Percentiles rank a stretch among this genome's conserved stretches.
phyloP scores from a whole-genome alignment of 164 flowering plant genomes.

The Santalum album region DNA sequence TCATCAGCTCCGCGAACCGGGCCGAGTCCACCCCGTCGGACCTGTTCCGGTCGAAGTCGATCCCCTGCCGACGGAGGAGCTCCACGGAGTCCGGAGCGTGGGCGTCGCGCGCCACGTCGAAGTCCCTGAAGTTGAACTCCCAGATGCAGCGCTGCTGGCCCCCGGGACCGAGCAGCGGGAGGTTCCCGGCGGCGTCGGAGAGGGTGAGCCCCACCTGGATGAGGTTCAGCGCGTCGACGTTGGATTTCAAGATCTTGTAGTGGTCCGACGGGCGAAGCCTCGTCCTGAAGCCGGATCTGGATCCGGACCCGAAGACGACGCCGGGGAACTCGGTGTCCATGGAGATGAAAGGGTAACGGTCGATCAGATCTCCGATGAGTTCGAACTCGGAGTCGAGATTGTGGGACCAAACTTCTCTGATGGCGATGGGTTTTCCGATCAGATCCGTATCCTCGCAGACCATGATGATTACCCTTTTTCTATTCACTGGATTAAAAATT shows the following conservation, averaged over 20 bases:
- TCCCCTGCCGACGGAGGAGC: constrained; percentile 41
- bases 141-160: constrained; percentile 26
- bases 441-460: neutral
- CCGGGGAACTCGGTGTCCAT: constrained; percentile 80
- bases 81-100: constrained; percentile 45
- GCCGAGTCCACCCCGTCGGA: constrained; percentile 32
- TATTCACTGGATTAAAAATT: no score
- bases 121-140: constrained; percentile 60
- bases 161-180: constrained; percentile 36
- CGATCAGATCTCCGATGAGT: constrained; percentile 28
- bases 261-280: constrained; percentile 23
- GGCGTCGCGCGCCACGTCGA: constrained; percentile 32
- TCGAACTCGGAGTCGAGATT: constrained; percentile 41
- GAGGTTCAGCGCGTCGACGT: constrained; percentile 44
- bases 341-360: constrained; percentile 37
- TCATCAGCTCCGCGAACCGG: constrained; percentile 42
- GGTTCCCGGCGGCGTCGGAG: constrained; percentile 40
- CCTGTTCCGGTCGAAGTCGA: constrained; percentile 35
- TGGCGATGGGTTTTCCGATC: constrained; percentile 14
- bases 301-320: constrained; percentile 22
- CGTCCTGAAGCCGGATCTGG: constrained; percentile 1
- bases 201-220: constrained; percentile 61
- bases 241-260: constrained; percentile 35
- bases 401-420: constrained; percentile 40
- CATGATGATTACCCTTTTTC: no score